Conservation (phyloP, 1,284 basidiomycete species). For the Garcileccinum viscosum region DNA sequence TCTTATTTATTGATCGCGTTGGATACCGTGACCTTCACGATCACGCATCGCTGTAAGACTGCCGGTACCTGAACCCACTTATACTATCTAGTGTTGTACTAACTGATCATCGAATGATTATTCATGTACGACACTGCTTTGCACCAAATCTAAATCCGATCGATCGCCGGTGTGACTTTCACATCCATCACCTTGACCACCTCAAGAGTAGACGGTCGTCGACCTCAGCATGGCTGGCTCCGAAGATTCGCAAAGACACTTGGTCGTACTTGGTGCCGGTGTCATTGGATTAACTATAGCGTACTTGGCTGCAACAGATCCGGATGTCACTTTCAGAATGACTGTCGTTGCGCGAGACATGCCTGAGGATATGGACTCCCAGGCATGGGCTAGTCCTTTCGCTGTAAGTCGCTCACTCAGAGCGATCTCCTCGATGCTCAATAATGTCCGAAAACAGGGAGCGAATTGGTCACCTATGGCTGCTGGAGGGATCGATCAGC, state of each 20-base stretch:
- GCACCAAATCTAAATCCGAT: conserved; percentile 13
- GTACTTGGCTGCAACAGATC: conserved; percentile 43
- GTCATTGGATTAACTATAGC: conserved; percentile 55
- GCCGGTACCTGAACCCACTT: background rate
- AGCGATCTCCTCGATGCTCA: background rate
- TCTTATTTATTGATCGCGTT: too few relatives aligned
- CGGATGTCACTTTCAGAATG: conserved; percentile 46
- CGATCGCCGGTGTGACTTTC: background rate
- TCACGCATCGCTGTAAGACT: background rate
- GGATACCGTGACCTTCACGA: background rate
- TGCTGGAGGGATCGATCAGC: conserved; percentile 48
- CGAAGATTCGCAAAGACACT: conserved; percentile 15
- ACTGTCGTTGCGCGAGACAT: conserved; percentile 71
- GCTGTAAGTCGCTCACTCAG: conserved; percentile 52
- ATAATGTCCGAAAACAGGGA: conserved; percentile 45
- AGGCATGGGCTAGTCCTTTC: conserved; percentile 73
- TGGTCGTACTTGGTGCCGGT: conserved; percentile 61
- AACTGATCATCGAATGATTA: background rate
- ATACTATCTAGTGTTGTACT: background rate
- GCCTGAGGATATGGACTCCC: conserved; percentile 64
- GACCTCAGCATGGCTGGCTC: conserved; percentile 16
- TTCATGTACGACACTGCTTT: background rate
- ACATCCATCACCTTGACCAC: background rate
- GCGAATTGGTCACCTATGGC: conserved; percentile 74
- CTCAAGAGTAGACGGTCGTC: too few relatives aligned